Evolutionary conservation across 2,329 filamentous ascomycete species (phyloP).

Genomic region (Colletotrichum cereale): DNA sequence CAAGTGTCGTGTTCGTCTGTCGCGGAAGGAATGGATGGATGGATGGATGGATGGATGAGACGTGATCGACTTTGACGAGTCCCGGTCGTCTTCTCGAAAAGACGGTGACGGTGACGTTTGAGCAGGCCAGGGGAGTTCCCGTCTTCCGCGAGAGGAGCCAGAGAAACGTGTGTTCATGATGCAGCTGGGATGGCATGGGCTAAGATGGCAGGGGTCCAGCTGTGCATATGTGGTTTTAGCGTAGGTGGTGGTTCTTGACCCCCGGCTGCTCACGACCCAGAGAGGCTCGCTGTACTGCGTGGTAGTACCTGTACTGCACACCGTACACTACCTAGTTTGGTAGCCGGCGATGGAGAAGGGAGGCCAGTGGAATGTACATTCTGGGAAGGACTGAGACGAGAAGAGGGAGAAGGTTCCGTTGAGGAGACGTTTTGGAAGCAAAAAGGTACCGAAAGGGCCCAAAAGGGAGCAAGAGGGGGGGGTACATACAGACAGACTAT

Average conservation of each 20-base stretch:
- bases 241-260: neutral
- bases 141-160: conserved; percentile 37
- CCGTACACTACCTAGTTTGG: too few species aligned
- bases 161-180: conserved; percentile 33
- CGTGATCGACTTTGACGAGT: conserved; percentile 26
- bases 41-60: conserved; percentile 22
- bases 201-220: conserved; percentile 26
- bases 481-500: too few species aligned
- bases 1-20: neutral
- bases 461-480: neutral
- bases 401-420: neutral
- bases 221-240: neutral
- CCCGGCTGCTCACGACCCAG: neutral
- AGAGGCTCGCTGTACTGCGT: neutral
- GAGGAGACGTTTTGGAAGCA: neutral
- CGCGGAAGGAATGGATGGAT: conserved; percentile 13
- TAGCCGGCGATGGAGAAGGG: neutral
- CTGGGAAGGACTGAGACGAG: neutral
- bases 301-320: too few species aligned
- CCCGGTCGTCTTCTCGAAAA: conserved; percentile 36
- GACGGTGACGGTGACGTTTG: conserved; percentile 41
- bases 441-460: neutral
- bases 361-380: neutral
- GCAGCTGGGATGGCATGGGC: conserved; percentile 25
- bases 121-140: conserved; percentile 32